A percentile compares a stretch with the other conserved stretches of the same genome.
Evolutionary conservation across 2,329 filamentous ascomycete species (phyloP).

Genomic region (Verticillium isaacii): DNA sequence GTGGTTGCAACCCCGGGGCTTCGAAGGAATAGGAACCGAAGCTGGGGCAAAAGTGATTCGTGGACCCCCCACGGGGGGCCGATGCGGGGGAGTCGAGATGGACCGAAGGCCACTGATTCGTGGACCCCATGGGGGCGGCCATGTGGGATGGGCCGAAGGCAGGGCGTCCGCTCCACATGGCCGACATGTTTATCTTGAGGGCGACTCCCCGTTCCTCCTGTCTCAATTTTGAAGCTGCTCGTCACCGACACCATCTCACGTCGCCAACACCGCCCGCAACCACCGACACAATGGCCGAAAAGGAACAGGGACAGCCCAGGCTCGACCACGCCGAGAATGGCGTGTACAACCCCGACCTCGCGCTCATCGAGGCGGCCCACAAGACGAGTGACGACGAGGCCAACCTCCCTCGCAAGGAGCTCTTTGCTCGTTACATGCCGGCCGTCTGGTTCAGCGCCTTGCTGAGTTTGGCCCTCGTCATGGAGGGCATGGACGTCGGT

Average conservation of each 20-base stretch:
- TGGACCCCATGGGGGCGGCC: not conserved
- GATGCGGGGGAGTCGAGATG: not conserved
- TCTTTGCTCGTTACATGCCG: constrained; percentile 23
- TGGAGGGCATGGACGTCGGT: constrained; percentile 30
- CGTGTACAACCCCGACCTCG: constrained; percentile 16
- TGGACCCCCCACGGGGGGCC: not conserved
- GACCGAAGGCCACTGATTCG: not conserved
- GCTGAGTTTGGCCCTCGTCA: constrained; percentile 24
- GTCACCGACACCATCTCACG: not conserved
- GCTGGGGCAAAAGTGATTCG: not conserved
- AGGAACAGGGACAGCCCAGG: constrained; percentile 2
- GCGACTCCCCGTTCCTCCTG: not conserved
- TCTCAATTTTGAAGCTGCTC: not conserved
- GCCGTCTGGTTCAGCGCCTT: constrained; percentile 21
- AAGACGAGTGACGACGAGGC: constrained; percentile 21
- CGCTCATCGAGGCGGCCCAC: constrained; percentile 27
- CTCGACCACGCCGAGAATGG: constrained; percentile 17
- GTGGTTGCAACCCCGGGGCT: not conserved
- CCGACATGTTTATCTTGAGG: not conserved
- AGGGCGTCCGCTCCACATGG: not conserved
- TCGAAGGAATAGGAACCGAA: not conserved
- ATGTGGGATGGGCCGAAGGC: not conserved
- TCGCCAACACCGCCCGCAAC: not conserved
- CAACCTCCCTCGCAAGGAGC: constrained; percentile 22
- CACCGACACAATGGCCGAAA: not conserved